Conservation (phyloP, 371 early-diverging fungal species). For the Apophysomyces trapeziformis region DNA sequence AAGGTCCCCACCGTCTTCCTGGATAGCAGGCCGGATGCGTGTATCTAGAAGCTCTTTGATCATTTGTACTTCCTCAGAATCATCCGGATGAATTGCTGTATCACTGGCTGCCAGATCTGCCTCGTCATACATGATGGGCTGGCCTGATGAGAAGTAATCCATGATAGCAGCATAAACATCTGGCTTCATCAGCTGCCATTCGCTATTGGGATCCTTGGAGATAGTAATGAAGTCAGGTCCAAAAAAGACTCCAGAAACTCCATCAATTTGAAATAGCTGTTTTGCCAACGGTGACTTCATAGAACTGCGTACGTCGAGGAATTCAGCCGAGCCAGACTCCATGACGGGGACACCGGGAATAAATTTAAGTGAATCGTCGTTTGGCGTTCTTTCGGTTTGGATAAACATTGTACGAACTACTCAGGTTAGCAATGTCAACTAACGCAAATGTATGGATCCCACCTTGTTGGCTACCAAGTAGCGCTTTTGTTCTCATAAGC, state of each 20-base stretch:
- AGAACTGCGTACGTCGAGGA: constrained; percentile 75
- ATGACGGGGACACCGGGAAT: constrained; percentile 86
- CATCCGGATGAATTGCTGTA: constrained; percentile 78
- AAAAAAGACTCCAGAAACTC: constrained; percentile 86
- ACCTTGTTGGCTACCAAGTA: constrained; percentile 18
- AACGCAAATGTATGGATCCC: not conserved
- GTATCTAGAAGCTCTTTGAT: constrained; percentile 97
- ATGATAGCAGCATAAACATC: constrained; percentile 94
- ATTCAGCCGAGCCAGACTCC: constrained; percentile 74
- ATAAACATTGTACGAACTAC: constrained; percentile 90
- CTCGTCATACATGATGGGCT: constrained; percentile 66
- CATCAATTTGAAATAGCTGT: constrained; percentile 88
- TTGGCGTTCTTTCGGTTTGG: constrained; percentile 94
- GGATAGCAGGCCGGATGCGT: constrained; percentile 94
- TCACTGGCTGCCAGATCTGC: constrained; percentile 63
- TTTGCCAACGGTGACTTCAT: constrained; percentile 89
- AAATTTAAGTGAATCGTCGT: constrained; percentile 92
- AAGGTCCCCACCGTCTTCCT: constrained; percentile 98
- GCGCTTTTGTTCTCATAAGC: constrained; percentile 10
- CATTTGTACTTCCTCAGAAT: constrained; percentile 93
- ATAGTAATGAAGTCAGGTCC: constrained; percentile 95
- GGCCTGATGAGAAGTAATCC: constrained; percentile 91
- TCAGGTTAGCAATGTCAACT: not conserved
- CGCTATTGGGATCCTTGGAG: constrained; percentile 79
- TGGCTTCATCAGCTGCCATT: constrained; percentile 96